phyloP scores from a whole-genome alignment of 495 filamentous ascomycete species.

The Delitschia confertaspora region DNA sequence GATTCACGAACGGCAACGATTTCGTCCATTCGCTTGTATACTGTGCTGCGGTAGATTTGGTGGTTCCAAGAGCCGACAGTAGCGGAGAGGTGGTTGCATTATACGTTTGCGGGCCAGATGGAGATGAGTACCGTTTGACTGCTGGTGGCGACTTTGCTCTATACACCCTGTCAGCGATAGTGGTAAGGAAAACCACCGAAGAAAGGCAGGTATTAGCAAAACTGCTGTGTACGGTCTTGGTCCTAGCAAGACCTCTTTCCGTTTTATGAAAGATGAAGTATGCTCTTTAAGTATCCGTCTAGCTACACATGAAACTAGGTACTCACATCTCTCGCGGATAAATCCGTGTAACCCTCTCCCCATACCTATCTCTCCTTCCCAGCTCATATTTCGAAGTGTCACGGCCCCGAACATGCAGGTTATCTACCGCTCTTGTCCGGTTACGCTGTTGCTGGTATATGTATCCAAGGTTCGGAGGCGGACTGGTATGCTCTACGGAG shows the following conservation, averaged over 20 bases:
- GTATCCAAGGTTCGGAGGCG: conserved; percentile 11
- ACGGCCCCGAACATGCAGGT: conserved; percentile 21
- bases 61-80: conserved; percentile 27
- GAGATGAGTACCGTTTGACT: conserved; percentile 16
- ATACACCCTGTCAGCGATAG: conserved; percentile 11
- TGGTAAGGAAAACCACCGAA: background rate
- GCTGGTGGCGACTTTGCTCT: conserved; percentile 27
- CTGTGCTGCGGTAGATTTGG: conserved; percentile 26
- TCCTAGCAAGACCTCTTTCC: too few relatives aligned
- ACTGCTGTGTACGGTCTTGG: too few relatives aligned
- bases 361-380: conserved; percentile 31
- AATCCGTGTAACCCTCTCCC: conserved; percentile 25
- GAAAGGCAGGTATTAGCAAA: background rate
- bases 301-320: background rate
- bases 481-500: conserved; percentile 14
- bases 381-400: conserved; percentile 28
- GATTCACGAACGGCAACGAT: conserved; percentile 27
- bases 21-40: conserved; percentile 34
- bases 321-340: conserved; percentile 31
- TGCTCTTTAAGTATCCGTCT: too few relatives aligned
- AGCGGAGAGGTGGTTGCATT: conserved; percentile 30
- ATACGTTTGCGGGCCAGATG: conserved; percentile 17
- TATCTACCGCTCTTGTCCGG: conserved; percentile 22
- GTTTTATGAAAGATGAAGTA: too few relatives aligned
- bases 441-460: conserved; percentile 23